Conservation (phyloP, 2,329 filamentous ascomycete genomes). For the Cadophora sp. region DNA sequence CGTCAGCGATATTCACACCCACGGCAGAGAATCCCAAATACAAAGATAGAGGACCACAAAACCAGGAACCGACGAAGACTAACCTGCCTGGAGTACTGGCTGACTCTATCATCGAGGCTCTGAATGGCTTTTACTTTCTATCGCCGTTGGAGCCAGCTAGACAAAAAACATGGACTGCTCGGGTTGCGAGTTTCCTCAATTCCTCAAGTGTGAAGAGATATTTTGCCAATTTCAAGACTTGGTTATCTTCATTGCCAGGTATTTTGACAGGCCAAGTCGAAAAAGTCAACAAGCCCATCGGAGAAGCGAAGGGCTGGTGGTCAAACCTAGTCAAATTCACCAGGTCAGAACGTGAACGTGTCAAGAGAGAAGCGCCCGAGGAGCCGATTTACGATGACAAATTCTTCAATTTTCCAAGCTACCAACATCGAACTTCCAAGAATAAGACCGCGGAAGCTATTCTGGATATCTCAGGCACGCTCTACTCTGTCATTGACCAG, state of each 20-base stretch:
- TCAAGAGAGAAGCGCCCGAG: neutral
- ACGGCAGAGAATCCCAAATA: neutral
- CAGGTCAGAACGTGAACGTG: neutral
- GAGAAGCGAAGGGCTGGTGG: neutral
- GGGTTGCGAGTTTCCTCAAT: neutral
- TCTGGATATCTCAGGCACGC: neutral
- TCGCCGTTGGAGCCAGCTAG: neutral
- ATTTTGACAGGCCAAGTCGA: neutral
- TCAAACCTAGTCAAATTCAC: too few species aligned
- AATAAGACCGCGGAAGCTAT: neutral
- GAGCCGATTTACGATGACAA: neutral
- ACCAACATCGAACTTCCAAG: neutral
- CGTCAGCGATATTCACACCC: too few species aligned
- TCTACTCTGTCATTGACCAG: constrained; percentile 11
- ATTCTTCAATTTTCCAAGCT: neutral
- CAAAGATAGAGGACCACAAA: neutral
- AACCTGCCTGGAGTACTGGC: neutral
- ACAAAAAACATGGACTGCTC: neutral
- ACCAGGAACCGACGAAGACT: neutral
- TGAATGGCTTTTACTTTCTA: neutral
- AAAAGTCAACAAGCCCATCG: too few species aligned
- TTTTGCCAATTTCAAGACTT: neutral
- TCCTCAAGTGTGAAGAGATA: neutral
- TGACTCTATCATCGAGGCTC: neutral
- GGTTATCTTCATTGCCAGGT: neutral